Evolutionary conservation across 1,284 basidiomycete genomes (phyloP), one percentile per base, ranked within the genome.

Genomic region (Coniophora puteana): DNA sequence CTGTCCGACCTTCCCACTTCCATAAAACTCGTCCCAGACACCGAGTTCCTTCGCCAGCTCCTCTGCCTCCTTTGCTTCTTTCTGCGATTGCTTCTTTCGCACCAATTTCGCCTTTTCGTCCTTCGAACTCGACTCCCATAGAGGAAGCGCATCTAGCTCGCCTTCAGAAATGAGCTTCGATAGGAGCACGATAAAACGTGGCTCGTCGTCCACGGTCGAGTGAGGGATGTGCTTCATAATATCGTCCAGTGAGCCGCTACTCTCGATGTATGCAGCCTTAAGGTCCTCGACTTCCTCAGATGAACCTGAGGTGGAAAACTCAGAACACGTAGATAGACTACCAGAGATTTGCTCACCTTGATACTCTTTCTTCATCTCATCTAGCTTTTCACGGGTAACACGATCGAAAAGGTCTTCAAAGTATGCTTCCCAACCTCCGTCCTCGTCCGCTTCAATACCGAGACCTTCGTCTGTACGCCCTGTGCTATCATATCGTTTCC

Each of bases 11-110:
- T 85, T 86, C 4, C 87, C 91, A 45, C 68, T 79, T 2, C 91
- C 93, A 57, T 89, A 96, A 55, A 97, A 94, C 59, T 96, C 92
- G 45, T 96, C 93, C 86, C 91, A 93, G 7, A 96, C 88, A 10
- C 92, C 93, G 13, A 97, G 67, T 52, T 93, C 90, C 53, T 83
- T 89, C 1, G 93, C 93, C 17, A 86, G 65, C 33, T 78, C 71
- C 59, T 96, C 93, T 1, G 93, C 93, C 55, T 95, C 90, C 38
- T 69, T 67, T 0, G 90, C 89, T 62, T 94, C 91, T 58, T 81
- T 83, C 48, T 80, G 73, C 1, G 83, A 78, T 53, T 82, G 78
- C 60, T 87, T 88, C 65, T 74, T 74, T 33, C 93, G 76, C 18
- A 81, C 76, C 45, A 83, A 72, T 47, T 75, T 79, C 3, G 83